Percentiles rank a stretch among this genome's conserved stretches.
Evolutionary conservation across 164 flowering plant genomes (phyloP).

Genomic region (Santalum album): DNA sequence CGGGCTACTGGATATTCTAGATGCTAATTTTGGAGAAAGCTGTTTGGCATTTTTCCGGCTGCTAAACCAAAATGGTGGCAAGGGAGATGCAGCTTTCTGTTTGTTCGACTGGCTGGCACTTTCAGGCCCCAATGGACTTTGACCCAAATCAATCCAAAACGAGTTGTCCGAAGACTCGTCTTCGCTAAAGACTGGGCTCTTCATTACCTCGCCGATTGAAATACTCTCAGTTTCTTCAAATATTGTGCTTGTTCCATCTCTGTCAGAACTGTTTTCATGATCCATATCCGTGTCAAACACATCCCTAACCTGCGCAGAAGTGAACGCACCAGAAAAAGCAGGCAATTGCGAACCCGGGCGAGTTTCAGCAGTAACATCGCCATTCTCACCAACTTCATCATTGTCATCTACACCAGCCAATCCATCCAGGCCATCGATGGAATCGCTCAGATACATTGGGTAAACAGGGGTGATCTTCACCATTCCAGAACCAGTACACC

Average conservation of each 20-base stretch:
- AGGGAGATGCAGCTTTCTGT: slow-evolving; percentile 41
- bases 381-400: slow-evolving; percentile 30
- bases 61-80: slow-evolving; percentile 60
- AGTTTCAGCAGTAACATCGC: slow-evolving; percentile 30
- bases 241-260: slow-evolving; percentile 79
- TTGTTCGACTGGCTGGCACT: slow-evolving; percentile 32
- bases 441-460: slow-evolving; percentile 58
- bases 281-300: slow-evolving; percentile 67
- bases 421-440: slow-evolving; percentile 44
- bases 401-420: slow-evolving; percentile 33
- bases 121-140: slow-evolving; percentile 69
- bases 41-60: slow-evolving; percentile 33
- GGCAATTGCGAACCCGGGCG: slow-evolving; percentile 43
- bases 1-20: slow-evolving; percentile 44
- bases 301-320: slow-evolving; percentile 60
- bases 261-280: slow-evolving; percentile 65
- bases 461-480: slow-evolving; percentile 57
- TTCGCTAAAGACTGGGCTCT: slow-evolving; percentile 87
- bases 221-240: slow-evolving; percentile 81
- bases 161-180: slow-evolving; percentile 84
- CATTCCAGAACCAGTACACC: slow-evolving; percentile 60
- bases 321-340: slow-evolving; percentile 65
- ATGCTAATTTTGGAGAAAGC: slow-evolving; percentile 42
- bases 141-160: slow-evolving; percentile 85
- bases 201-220: slow-evolving; percentile 80